Base-by-base conservation (phyloP, 1,284 basidiomycete genomes). In the Ganoderma sinense region DNA sequence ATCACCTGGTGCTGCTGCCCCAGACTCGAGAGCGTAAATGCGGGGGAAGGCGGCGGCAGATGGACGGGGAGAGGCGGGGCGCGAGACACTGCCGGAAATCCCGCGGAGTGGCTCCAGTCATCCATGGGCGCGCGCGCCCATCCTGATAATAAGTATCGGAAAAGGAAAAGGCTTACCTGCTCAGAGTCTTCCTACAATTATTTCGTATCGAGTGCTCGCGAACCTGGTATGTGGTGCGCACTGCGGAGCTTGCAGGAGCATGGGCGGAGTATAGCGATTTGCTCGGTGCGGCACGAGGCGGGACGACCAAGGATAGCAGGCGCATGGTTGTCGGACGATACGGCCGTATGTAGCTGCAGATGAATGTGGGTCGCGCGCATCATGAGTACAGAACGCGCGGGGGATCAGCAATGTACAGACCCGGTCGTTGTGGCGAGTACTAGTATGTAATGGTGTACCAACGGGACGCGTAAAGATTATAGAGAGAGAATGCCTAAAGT, bases 71-170 rank as follows among this genome's bases (percentile, higher is more conserved):
- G 36, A 58, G 55, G 33, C 33, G 33, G 58, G 36, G 41, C 40
- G 40, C 11, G 40, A n/a, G 23, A 14, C n/a, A 23, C 59, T 8
- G 64, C 62, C 56, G 53, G 66, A 66, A 40, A 31, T 8, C 23
- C n/a, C 41, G 62, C 67, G 66, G 67, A 71, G 70, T 64, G 48
- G 23, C 26, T 58, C 62, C 65, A 71, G 64, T 39, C 56, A 59
- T 39, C 33, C 23, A 20, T 4, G n/a, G 39, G 33, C 23, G 48
- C 59, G 23, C 8, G 64, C 64, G 67, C 64, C 67, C 67, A 58
- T 43, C 48, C 67, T 62, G 64, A 66, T 62, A 53, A 51, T n/a
- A 23, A 53, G 43, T n/a, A 23, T 20, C 70, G 64, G 58, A 66
- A 51, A 60, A 65, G 67, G 70, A 33, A 64, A 61, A 62, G 53